Evolutionary conservation across 2,329 filamentous ascomycete species (phyloP).

Genomic region (Rhinocladiella similis): DNA sequence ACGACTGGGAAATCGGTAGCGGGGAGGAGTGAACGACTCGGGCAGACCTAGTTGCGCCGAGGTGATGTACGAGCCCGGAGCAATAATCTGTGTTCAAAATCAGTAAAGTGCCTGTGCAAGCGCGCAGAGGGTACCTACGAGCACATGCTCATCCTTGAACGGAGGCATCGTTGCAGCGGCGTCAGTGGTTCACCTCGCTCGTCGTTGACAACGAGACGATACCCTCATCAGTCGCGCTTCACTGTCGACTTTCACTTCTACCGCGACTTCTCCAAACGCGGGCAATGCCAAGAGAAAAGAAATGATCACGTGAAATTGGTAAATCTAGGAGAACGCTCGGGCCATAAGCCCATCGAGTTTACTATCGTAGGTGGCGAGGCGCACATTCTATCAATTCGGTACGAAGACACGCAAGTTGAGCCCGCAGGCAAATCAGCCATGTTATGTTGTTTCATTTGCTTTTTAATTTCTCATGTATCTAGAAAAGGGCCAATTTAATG

Average conservation of each 20-base stretch:
- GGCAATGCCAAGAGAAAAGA: background rate
- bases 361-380: too few relatives aligned
- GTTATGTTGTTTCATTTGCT: background rate
- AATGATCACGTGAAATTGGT: background rate
- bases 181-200: background rate
- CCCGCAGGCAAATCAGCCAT: too few relatives aligned
- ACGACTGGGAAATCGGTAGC: slow-evolving; percentile 81
- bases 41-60: slow-evolving; percentile 87
- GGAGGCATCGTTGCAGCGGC: slow-evolving; percentile 42
- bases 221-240: background rate
- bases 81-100: slow-evolving; percentile 45
- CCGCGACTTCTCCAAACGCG: slow-evolving; percentile 2
- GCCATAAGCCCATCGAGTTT: too few relatives aligned
- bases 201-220: background rate
- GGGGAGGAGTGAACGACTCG: slow-evolving; percentile 89
- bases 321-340: background rate
- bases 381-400: too few relatives aligned
- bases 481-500: slow-evolving; percentile 13
- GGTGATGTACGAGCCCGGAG: slow-evolving; percentile 78
- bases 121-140: slow-evolving; percentile 38
- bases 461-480: slow-evolving; percentile 19
- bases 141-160: slow-evolving; percentile 55
- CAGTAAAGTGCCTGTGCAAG: background rate
- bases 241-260: background rate
- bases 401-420: too few relatives aligned